phyloP scores from a whole-genome alignment of 495 filamentous ascomycete species.

The Penicillium maclennaniae region DNA sequence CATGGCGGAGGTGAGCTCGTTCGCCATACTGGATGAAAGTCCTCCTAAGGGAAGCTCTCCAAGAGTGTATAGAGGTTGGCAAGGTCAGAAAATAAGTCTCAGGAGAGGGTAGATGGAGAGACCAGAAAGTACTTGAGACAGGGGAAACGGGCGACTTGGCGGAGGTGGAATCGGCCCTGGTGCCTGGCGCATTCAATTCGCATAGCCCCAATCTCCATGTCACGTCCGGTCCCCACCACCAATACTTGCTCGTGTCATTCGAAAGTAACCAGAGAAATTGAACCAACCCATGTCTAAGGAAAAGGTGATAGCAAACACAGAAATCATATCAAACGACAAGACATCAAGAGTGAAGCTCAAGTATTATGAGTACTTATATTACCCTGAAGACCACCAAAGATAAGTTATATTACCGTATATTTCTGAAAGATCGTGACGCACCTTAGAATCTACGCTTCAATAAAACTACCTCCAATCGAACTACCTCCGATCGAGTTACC shows the following conservation, averaged over 20 bases:
- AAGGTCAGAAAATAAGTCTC: neutral
- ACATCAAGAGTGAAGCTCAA: no score
- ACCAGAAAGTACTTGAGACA: conserved; percentile 1
- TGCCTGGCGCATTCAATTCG: neutral
- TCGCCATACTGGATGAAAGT: conserved; percentile 32
- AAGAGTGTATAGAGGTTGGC: neutral
- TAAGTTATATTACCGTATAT: no score
- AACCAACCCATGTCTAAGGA: neutral
- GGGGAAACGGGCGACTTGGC: neutral
- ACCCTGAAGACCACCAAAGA: no score
- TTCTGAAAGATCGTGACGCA: no score
- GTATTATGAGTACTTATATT: no score
- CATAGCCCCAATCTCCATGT: neutral
- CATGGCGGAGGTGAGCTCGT: conserved; percentile 44
- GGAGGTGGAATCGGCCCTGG: neutral
- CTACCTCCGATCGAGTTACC: no score
- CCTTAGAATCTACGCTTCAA: no score
- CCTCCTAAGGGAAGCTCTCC: neutral
- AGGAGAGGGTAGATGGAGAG: neutral
- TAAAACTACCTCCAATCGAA: no score
- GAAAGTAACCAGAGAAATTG: neutral
- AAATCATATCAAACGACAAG: no score
- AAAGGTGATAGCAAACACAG: no score
- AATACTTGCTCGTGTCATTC: neutral
- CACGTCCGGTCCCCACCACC: neutral